Evolutionary conservation across 345 rosid species (phyloP).

Genomic region (Camelina laxa): DNA sequence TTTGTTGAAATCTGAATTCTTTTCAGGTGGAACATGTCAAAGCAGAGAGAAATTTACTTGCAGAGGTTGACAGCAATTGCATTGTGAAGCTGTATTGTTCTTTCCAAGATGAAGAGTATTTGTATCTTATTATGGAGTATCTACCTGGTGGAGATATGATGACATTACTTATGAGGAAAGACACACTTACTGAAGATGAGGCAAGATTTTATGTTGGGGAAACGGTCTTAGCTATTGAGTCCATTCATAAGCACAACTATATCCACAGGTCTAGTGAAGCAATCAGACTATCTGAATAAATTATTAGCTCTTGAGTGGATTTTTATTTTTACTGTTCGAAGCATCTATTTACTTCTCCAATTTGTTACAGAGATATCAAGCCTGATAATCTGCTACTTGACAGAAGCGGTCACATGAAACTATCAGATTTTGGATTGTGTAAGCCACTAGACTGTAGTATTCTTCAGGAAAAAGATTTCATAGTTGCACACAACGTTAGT

Average conservation of each 20-base stretch:
- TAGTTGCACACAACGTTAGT: conserved; percentile 61
- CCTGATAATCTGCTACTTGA: conserved; percentile 97
- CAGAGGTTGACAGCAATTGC: conserved; percentile 98
- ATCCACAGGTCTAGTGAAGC: conserved; percentile 78
- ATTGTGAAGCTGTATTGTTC: conserved; percentile 95
- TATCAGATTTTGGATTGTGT: conserved; percentile 97
- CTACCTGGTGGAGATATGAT: conserved; percentile 99
- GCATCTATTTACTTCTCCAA: not conserved
- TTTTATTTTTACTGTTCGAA: conserved; percentile 20
- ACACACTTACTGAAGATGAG: conserved; percentile 93
- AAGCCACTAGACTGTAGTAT: conserved; percentile 96
- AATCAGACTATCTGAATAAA: conserved; percentile 15
- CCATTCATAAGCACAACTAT: conserved; percentile 95
- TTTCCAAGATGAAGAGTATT: conserved; percentile 92
- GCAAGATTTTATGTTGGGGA: conserved; percentile 97
- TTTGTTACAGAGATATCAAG: conserved; percentile 83
- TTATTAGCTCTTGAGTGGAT: not conserved
- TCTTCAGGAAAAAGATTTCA: conserved; percentile 93
- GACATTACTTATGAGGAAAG: conserved; percentile 98
- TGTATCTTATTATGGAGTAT: conserved; percentile 97
- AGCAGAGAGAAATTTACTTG: conserved; percentile 98
- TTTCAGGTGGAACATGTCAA: conserved; percentile 96
- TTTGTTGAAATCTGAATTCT: conserved; percentile 35
- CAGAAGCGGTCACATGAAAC: conserved; percentile 90
- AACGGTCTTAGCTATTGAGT: conserved; percentile 94